A percentile compares a stretch with the other conserved stretches of the same genome.
These are phyloP conservation scores for Thermothelomyces thermophilus DNA, from an alignment of 2,329 filamentous ascomycete genomes.

Conservation along the genomic window DNA sequence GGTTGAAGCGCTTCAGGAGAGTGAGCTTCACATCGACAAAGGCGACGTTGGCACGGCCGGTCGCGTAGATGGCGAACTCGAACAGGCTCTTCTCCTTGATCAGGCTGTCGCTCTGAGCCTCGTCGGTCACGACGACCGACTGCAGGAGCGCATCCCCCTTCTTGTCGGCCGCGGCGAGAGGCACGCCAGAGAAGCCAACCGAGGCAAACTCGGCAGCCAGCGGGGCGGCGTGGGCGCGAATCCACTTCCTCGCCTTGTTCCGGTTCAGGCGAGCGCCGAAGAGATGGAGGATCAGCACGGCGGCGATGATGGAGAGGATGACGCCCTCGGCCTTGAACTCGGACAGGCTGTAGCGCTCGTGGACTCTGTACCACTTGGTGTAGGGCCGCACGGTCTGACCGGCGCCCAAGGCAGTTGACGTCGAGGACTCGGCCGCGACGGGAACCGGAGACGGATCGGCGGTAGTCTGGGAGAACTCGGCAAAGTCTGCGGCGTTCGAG, in stretches of 20 bases:
- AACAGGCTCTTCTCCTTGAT: conserved; percentile 83
- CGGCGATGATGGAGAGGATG: conserved; percentile 66
- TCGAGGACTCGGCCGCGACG: conserved; percentile 31
- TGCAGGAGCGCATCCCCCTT: conserved; percentile 58
- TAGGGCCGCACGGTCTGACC: conserved; percentile 55
- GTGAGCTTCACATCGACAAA: conserved; percentile 82
- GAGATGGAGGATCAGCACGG: conserved; percentile 73
- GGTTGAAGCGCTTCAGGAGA: conserved; percentile 83
- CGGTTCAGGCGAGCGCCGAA: conserved; percentile 77
- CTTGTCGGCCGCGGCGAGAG: conserved; percentile 40
- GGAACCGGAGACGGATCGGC: conserved; percentile 57
- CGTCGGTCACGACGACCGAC: conserved; percentile 35
- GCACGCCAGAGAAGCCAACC: conserved; percentile 68
- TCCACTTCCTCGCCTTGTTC: conserved; percentile 73
- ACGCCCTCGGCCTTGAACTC: conserved; percentile 87
- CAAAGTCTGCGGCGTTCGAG: conserved; percentile 68
- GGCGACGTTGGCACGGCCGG: conserved; percentile 85
- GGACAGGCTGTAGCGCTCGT: conserved; percentile 75
- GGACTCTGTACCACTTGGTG: conserved; percentile 94
- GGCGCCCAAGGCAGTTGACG: conserved; percentile 38
- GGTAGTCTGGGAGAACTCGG: conserved; percentile 79
- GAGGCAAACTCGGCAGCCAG: conserved; percentile 78
- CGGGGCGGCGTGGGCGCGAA: conserved; percentile 62
- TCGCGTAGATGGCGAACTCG: conserved; percentile 82
- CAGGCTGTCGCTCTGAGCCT: conserved; percentile 45